Base-by-base conservation (phyloP, 805 yeast species). In the Zygosaccharomyces bisporus region DNA sequence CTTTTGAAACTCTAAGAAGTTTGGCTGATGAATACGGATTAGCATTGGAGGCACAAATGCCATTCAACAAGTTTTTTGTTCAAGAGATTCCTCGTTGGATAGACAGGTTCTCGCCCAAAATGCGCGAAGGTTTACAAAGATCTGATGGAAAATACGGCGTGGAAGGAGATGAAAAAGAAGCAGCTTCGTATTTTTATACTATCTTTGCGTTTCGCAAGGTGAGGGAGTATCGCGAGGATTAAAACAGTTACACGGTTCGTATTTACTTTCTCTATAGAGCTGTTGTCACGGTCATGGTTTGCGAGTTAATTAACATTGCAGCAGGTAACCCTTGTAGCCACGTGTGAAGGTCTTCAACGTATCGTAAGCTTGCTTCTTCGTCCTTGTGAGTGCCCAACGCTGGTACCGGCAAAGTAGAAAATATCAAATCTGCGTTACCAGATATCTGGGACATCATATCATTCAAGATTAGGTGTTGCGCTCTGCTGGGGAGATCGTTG, bases 231-330 rank as follows among this genome's bases (percentile, higher is more conserved):
- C 45, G 45, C 17, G 53, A 50, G 39, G 41, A 44, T 24, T 37
- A 37, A 14, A 31, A 36, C 25, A 17, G 33, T 23, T 18, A 34
- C 19, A 18, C 21, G 19, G 13, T 38, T 29, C 14, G 41, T 41
- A 46, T 34, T 34, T 34, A 23, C 25, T n/a, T 39, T 35, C 20
- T 41, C 53, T 68, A 90, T 50, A 91, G 69, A 25, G 95, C 93
- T 4, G 97, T 90, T 0, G 99, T 91, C 2, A 91, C 99, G 0
- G 99, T 93, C 73, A 93, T 89, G 0, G 95, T 84, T 68, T 88
- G 95, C 0, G 97, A 87, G 58, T 93, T 91, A 43, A 93, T 74
- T 49, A 93, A 65, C 61, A 93, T 61, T 1, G 80, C 74, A 0
- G 98, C 96, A 0, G 96, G 96, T 31, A 93, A 67, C 4, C 77